Evolutionary conservation across 371 early-diverging fungal species (phyloP), one percentile per base, ranked within the genome.

Genomic region (Mortierella sp.): DNA sequence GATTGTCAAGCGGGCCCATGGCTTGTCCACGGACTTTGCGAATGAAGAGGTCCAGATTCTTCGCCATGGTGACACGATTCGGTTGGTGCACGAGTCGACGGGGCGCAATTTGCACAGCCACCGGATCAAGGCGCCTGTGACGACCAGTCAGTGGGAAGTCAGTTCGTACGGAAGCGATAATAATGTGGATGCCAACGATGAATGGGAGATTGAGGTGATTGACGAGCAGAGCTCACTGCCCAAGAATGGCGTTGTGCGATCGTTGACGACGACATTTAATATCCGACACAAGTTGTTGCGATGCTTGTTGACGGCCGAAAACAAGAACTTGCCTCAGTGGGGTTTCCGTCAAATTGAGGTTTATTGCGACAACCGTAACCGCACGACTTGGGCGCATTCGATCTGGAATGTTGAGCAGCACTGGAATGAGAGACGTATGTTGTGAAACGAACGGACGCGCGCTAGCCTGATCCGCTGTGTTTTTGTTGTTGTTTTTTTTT

Each of bases 371-470:
- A 84, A 91, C 59, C 83, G 86, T 30, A 86, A 90, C 53, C 76
- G 85, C 14, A 83, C 89, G 16, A 74, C 82, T 18, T 80, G 82
- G 53, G 82, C 89, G 46, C 80, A 84, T 53, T 84, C 94, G 43
- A 86, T 96, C 79, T 99, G 99, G 99, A 99, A 99, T 82, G 82
- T 99, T 54, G 99, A 99, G 82, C 84, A 87, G 70, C 97, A 99
- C 79, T 84, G 82, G 81, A 94, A 98, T 67, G 83, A 82, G 4
- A 83, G 61, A 62, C 54, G 76, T 74, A 65, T 61, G 65, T 65
- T 13, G 14, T 54, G 49, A 46, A 48, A 48, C 24, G 7, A 23
- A 24, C 7, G 10, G n/a, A n/a, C n/a, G n/a, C n/a, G n/a, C n/a
- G n/a, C n/a, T n/a, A n/a, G n/a, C n/a, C n/a, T n/a, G n/a, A n/a